A percentile compares a stretch with the other conserved stretches of the same genome.
Evolutionary conservation across 2,329 filamentous ascomycete species (phyloP).

Genomic region (Pseudohalonectria lignicola): DNA sequence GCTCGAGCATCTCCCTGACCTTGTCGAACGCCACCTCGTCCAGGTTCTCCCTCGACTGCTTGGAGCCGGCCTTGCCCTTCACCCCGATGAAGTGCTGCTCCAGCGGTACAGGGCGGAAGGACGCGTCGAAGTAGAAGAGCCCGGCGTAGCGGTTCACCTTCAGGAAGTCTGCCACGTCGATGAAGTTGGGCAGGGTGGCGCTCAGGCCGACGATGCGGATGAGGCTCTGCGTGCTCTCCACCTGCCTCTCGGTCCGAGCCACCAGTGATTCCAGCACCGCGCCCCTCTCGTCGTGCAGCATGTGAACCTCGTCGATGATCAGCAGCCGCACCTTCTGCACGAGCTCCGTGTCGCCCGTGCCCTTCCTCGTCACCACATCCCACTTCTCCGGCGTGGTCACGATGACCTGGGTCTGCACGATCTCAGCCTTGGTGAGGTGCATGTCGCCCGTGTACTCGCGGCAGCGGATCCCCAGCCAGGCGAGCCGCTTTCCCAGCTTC

Average conservation of each 20-base stretch:
- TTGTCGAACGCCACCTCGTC: constrained; percentile 88
- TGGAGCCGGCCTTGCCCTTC: constrained; percentile 77
- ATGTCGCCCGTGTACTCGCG: constrained; percentile 96
- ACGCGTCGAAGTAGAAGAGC: constrained; percentile 92
- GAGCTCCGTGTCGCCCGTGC: constrained; percentile 91
- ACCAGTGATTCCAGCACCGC: constrained; percentile 94
- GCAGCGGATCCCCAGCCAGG: constrained; percentile 87
- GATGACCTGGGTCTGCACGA: constrained; percentile 92
- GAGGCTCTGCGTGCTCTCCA: constrained; percentile 93
- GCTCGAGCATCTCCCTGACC: constrained; percentile 81
- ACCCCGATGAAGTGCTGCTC: constrained; percentile 97
- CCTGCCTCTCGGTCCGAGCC: constrained; percentile 86
- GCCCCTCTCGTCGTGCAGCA: constrained; percentile 96
- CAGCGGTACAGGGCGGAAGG: constrained; percentile 88
- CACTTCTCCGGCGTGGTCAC: constrained; percentile 98
- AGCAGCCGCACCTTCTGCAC: constrained; percentile 94
- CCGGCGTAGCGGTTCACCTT: constrained; percentile 90
- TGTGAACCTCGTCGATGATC: constrained; percentile 98
- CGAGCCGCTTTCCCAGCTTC: constrained; percentile 81
- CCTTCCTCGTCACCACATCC: constrained; percentile 96
- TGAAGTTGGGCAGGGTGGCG: constrained; percentile 89
- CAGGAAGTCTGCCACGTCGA: constrained; percentile 94
- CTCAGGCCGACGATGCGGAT: constrained; percentile 95
- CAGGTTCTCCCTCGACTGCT: constrained; percentile 76
- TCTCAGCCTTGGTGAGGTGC: constrained; percentile 95